Percentiles rank a stretch among this genome's conserved stretches.
Evolutionary conservation across 306 rosid genomes (phyloP).

Genomic region (Vicia sativa): DNA sequence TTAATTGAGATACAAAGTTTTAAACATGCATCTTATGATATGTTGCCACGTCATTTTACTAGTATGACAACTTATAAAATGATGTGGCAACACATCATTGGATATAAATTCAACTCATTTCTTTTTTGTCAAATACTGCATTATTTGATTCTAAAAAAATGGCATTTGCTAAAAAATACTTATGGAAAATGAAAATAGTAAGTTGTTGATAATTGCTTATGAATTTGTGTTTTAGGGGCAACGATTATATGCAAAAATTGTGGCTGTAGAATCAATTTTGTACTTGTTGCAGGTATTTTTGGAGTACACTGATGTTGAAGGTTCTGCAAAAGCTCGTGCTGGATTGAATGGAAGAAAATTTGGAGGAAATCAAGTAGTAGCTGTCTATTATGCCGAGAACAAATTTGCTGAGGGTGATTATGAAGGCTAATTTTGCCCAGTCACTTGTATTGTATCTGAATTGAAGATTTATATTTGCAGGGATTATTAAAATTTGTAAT

Average conservation of each 20-base stretch:
- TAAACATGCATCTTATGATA: neutral
- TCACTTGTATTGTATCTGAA: slow-evolving; percentile 25
- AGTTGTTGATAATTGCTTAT: neutral
- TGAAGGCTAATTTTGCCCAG: slow-evolving; percentile 54
- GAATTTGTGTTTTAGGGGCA: neutral
- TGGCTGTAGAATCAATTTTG: neutral
- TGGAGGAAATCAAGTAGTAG: slow-evolving; percentile 84
- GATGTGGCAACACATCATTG: neutral
- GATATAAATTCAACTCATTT: neutral
- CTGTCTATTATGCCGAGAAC: slow-evolving; percentile 78
- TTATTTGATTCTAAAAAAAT: neutral
- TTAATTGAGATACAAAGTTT: neutral
- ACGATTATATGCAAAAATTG: neutral
- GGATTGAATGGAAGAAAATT: slow-evolving; percentile 90
- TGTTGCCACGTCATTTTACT: neutral
- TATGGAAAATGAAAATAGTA: neutral
- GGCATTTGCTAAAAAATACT: slow-evolving; percentile 10
- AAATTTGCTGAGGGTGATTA: slow-evolving; percentile 86
- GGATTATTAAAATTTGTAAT: slow-evolving; percentile 31
- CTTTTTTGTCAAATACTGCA: neutral
- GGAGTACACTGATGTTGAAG: slow-evolving; percentile 84
- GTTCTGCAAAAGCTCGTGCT: slow-evolving; percentile 80
- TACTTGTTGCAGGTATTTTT: slow-evolving; percentile 68
- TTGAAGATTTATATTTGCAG: slow-evolving; percentile 29
- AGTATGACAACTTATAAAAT: neutral